phyloP scores from a whole-genome alignment of 2,329 filamentous ascomycete genomes.

The Monosporascus ibericus region DNA sequence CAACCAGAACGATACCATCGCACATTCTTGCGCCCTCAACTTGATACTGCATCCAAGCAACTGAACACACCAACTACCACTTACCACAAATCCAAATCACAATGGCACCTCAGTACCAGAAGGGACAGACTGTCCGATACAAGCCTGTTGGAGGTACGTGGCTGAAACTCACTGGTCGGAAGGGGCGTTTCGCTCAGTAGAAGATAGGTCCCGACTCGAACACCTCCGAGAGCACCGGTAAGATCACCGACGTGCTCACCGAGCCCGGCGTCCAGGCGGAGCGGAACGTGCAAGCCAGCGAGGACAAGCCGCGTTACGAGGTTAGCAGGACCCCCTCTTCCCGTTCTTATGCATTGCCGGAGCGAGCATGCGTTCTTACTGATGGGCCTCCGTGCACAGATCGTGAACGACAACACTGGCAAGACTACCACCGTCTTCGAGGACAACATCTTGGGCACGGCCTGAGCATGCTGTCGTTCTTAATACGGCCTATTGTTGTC shows the following conservation, averaged over 20 bases:
- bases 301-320: slow-evolving; percentile 19
- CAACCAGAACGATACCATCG: not conserved
- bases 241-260: slow-evolving; percentile 17
- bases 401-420: slow-evolving; percentile 22
- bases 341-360: not conserved
- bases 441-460: slow-evolving; percentile 18
- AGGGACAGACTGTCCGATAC: slow-evolving; percentile 19
- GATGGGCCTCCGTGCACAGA: slow-evolving; percentile 7
- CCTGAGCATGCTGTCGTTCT: not conserved
- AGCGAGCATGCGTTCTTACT: not conserved
- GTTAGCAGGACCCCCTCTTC: slow-evolving; percentile 5
- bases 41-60: too few relatives aligned
- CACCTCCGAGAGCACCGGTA: slow-evolving; percentile 20
- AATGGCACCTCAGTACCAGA: slow-evolving; percentile 17
- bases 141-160: slow-evolving; percentile 20
- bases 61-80: not conserved
- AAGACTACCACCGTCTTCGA: slow-evolving; percentile 20
- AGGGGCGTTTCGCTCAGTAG: not conserved
- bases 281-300: slow-evolving; percentile 17
- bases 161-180: too few relatives aligned
- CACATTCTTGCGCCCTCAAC: too few relatives aligned
- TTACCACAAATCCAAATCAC: not conserved
- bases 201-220: slow-evolving; percentile 15
- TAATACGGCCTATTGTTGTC: too few relatives aligned
- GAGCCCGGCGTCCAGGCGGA: slow-evolving; percentile 19